phyloP scores from a whole-genome alignment of 495 filamentous ascomycete genomes.

The Astrothelium macrocarpum region DNA sequence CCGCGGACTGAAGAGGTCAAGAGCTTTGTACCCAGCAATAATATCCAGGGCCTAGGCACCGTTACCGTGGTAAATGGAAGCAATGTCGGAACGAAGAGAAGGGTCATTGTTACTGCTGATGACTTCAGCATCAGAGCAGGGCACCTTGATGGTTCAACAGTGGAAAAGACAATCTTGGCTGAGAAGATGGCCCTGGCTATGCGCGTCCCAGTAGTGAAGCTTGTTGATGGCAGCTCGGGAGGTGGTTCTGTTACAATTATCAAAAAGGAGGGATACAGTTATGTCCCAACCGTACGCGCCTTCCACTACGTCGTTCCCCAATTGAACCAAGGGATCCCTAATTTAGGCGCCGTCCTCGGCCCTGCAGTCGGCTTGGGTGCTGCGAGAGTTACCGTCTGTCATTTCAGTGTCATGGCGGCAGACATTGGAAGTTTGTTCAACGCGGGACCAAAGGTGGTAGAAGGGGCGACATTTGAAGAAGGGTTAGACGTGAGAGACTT shows the following conservation, averaged over 20 bases:
- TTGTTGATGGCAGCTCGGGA: slow-evolving; percentile 53
- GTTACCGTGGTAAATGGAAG: slow-evolving; percentile 18
- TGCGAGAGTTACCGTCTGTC: slow-evolving; percentile 49
- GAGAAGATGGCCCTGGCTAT: slow-evolving; percentile 38
- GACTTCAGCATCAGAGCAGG: slow-evolving; percentile 56
- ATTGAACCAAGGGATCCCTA: slow-evolving; percentile 53
- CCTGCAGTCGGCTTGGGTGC: slow-evolving; percentile 56
- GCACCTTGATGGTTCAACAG: slow-evolving; percentile 50
- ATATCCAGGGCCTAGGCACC: slow-evolving; percentile 36
- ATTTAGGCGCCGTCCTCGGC: slow-evolving; percentile 51
- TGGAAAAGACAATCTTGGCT: slow-evolving; percentile 49
- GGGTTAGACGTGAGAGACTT: slow-evolving; percentile 46
- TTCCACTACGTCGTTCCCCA: slow-evolving; percentile 44
- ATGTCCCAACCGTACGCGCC: slow-evolving; percentile 45
- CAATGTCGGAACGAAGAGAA: slow-evolving; percentile 32
- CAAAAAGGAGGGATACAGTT: slow-evolving; percentile 43
- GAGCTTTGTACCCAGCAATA: slow-evolving; percentile 7
- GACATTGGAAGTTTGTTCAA: slow-evolving; percentile 54
- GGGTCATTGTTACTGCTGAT: slow-evolving; percentile 50
- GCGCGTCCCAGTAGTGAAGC: slow-evolving; percentile 47
- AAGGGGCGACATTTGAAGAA: slow-evolving; percentile 51
- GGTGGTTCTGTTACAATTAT: slow-evolving; percentile 55
- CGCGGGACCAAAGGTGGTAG: slow-evolving; percentile 53
- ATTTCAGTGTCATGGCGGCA: slow-evolving; percentile 57
- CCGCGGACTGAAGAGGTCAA: not conserved